Conservation (phyloP, 352 stramenopile genomes). For the Pseudoperonospora humuli region DNA sequence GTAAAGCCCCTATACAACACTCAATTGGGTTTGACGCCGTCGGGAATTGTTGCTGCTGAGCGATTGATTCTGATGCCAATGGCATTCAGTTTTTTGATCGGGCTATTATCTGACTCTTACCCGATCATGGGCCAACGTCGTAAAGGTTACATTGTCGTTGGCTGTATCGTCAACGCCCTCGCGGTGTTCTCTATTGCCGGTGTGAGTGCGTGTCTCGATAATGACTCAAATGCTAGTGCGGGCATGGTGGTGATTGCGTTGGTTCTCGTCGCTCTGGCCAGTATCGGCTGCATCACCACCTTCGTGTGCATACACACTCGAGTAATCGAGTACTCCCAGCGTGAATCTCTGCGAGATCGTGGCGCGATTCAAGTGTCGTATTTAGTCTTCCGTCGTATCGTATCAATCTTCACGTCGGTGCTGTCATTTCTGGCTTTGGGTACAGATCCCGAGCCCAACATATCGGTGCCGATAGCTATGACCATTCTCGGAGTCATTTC, state of each 20-base stretch:
- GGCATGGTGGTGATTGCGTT: slow-evolving; percentile 31
- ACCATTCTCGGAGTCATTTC: slow-evolving; percentile 48
- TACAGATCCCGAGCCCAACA: slow-evolving; percentile 24
- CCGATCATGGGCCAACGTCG: slow-evolving; percentile 85
- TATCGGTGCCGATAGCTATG: slow-evolving; percentile 36
- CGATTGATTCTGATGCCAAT: slow-evolving; percentile 79
- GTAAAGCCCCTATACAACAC: slow-evolving; percentile 49
- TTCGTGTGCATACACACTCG: slow-evolving; percentile 57
- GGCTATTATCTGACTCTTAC: slow-evolving; percentile 85
- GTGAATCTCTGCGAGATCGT: slow-evolving; percentile 47
- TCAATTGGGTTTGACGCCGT: slow-evolving; percentile 36
- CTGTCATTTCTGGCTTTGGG: slow-evolving; percentile 45
- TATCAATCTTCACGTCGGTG: slow-evolving; percentile 44
- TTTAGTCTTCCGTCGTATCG: slow-evolving; percentile 50
- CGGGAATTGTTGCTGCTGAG: slow-evolving; percentile 36
- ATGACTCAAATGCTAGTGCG: slow-evolving; percentile 19
- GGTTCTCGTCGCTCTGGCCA: slow-evolving; percentile 35
- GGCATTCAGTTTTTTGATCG: slow-evolving; percentile 85
- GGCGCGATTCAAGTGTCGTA: slow-evolving; percentile 52
- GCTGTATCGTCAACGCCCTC: slow-evolving; percentile 56
- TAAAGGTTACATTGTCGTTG: slow-evolving; percentile 89
- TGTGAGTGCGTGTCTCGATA: slow-evolving; percentile 37
- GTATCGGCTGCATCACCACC: slow-evolving; percentile 52
- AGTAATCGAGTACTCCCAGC: slow-evolving; percentile 56
- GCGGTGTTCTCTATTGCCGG: slow-evolving; percentile 47